Percentiles rank a stretch among this genome's conserved stretches.
Conservation (phyloP, 768 basidiomycete genomes). For the Tricholoma saponaceum region DNA sequence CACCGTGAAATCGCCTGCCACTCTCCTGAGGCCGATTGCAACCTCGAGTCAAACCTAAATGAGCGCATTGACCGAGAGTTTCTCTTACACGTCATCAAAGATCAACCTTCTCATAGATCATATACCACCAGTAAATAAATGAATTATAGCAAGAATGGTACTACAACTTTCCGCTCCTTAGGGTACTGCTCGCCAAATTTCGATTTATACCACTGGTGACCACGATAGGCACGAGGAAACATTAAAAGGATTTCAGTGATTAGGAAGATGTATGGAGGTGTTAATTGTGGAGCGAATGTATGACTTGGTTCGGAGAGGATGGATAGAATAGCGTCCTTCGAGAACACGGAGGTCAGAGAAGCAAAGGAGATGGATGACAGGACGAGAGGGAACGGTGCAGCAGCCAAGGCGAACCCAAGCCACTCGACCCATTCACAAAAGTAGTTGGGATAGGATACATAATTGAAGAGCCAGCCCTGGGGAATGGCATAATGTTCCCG, state of each 20-base stretch:
- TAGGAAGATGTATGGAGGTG: slow-evolving; percentile 82
- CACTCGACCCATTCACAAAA: slow-evolving; percentile 95
- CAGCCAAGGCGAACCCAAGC: slow-evolving; percentile 80
- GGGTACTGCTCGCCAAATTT: slow-evolving; percentile 80
- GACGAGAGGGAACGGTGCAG: slow-evolving; percentile 44
- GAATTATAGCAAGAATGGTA: slow-evolving; percentile 46
- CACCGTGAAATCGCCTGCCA: too few species aligned
- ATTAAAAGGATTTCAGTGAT: slow-evolving; percentile 69
- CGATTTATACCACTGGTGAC: slow-evolving; percentile 81
- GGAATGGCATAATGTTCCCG: slow-evolving; percentile 75
- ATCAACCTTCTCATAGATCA: neutral
- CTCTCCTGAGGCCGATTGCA: too few species aligned
- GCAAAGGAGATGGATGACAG: slow-evolving; percentile 17
- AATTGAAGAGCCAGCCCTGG: slow-evolving; percentile 68
- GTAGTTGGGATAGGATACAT: slow-evolving; percentile 91
- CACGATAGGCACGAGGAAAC: slow-evolving; percentile 77
- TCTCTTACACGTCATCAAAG: too few species aligned
- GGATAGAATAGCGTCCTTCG: slow-evolving; percentile 17
- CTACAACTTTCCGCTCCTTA: slow-evolving; percentile 63
- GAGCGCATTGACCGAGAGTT: too few species aligned
- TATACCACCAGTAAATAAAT: neutral
- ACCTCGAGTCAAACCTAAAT: too few species aligned
- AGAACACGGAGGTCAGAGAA: slow-evolving; percentile 10
- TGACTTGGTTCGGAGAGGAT: slow-evolving; percentile 25
- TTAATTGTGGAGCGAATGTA: slow-evolving; percentile 37